These are phyloP conservation scores for Phaffia australis DNA, from an alignment of 768 basidiomycete genomes.

Conservation along the genomic window DNA sequence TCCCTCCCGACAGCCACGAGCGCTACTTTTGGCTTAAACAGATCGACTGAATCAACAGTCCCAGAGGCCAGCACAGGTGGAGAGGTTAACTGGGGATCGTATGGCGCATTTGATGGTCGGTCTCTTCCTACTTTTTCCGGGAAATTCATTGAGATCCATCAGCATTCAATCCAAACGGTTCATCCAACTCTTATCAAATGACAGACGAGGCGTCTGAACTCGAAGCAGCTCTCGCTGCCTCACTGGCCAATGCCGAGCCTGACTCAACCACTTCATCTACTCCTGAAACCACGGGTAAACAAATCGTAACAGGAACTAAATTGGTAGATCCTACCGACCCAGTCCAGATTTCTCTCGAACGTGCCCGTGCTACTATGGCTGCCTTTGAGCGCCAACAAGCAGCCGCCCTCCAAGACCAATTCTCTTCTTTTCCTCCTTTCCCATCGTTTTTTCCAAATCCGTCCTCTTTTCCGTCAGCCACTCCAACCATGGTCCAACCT, in stretches of 20 bases:
- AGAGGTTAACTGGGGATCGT: background rate
- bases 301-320: background rate
- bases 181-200: background rate
- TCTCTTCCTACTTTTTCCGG: too few species aligned
- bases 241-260: background rate
- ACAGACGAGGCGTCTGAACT: too few species aligned
- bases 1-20: too few species aligned
- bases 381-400: conserved; percentile 20
- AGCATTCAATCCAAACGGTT: too few species aligned
- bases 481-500: conserved; percentile 2
- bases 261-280: background rate
- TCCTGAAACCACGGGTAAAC: background rate
- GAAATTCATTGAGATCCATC: too few species aligned
- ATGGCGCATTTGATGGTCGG: conserved; percentile 3
- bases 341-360: conserved; percentile 10
- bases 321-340: conserved; percentile 9
- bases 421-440: too few species aligned
- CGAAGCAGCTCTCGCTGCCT: conserved; percentile 14
- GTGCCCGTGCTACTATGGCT: conserved; percentile 10
- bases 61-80: background rate
- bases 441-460: too few species aligned
- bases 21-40: too few species aligned
- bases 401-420: conserved; percentile 11
- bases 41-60: too few species aligned
- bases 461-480: background rate